Percentiles rank a stretch among this genome's conserved stretches.
phyloP scores from a whole-genome alignment of 192 early-diverging fungal genomes.

The Coemansia sp. region DNA sequence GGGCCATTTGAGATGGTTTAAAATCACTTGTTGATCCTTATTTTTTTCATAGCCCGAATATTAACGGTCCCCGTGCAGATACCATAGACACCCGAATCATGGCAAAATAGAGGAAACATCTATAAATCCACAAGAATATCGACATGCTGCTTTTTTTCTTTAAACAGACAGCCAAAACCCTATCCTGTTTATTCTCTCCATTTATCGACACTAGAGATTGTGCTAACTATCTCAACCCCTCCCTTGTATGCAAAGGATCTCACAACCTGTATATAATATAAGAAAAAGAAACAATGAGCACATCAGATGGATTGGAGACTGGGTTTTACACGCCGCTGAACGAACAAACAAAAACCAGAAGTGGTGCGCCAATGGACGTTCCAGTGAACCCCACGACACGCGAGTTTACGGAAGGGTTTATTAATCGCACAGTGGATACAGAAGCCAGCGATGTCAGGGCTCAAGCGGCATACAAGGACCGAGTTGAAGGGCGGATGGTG shows the following conservation, averaged over 20 bases:
- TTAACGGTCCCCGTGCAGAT: neutral
- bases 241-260: neutral
- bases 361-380: conserved; percentile 27
- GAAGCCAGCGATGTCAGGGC: conserved; percentile 17
- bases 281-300: conserved; percentile 5
- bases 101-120: neutral
- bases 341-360: conserved; percentile 16
- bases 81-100: neutral
- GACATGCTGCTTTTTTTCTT: too few relatives aligned
- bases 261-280: neutral
- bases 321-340: conserved; percentile 35
- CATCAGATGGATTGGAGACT: conserved; percentile 1
- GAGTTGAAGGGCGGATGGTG: conserved; percentile 40
- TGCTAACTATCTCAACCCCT: too few relatives aligned
- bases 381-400: conserved; percentile 26
- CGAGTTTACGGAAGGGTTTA: conserved; percentile 22
- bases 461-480: conserved; percentile 21
- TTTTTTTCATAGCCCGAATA: too few relatives aligned
- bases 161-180: too few relatives aligned
- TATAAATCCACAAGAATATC: neutral
- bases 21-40: too few relatives aligned
- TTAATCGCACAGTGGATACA: conserved; percentile 27
- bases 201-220: neutral
- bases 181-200: too few relatives aligned
- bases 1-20: neutral